phyloP scores from a whole-genome alignment of 345 rosid genomes.

The Eucalyptus guilfoylei region DNA sequence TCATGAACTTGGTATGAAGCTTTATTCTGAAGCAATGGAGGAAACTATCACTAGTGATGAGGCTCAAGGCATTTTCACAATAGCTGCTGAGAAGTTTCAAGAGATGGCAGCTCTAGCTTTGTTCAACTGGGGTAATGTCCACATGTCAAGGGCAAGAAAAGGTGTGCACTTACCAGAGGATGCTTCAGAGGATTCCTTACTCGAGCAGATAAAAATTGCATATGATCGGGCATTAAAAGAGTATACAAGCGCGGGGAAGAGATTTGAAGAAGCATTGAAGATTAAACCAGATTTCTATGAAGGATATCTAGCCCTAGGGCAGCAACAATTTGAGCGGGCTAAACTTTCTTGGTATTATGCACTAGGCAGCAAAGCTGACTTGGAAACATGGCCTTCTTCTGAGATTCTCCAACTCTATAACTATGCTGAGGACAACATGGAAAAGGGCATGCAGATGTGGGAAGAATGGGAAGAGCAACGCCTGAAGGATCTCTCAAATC shows the following conservation, averaged over 20 bases:
- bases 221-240: slow-evolving; percentile 54
- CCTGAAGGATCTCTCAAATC: slow-evolving; percentile 5
- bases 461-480: slow-evolving; percentile 33
- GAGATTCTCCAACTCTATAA: slow-evolving; percentile 50
- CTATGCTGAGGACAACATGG: slow-evolving; percentile 66
- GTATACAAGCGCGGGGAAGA: slow-evolving; percentile 39
- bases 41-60: slow-evolving; percentile 81
- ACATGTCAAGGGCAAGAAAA: slow-evolving; percentile 79
- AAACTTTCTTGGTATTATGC: slow-evolving; percentile 82
- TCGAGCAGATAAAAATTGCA: slow-evolving; percentile 38
- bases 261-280: slow-evolving; percentile 67
- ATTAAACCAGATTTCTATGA: slow-evolving; percentile 77
- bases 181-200: slow-evolving; percentile 41
- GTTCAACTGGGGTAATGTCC: slow-evolving; percentile 83
- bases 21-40: slow-evolving; percentile 86
- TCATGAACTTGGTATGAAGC: slow-evolving; percentile 73
- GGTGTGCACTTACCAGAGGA: slow-evolving; percentile 40
- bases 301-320: slow-evolving; percentile 58
- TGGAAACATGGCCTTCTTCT: slow-evolving; percentile 47
- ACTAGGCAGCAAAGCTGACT: slow-evolving; percentile 36
- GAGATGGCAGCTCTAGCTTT: slow-evolving; percentile 82
- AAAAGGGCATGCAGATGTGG: slow-evolving; percentile 49
- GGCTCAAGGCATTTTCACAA: slow-evolving; percentile 60
- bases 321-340: slow-evolving; percentile 84
- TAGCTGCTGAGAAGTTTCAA: slow-evolving; percentile 75